Conservation (phyloP, 371 early-diverging fungal species). For the Rhizopus sp. region DNA sequence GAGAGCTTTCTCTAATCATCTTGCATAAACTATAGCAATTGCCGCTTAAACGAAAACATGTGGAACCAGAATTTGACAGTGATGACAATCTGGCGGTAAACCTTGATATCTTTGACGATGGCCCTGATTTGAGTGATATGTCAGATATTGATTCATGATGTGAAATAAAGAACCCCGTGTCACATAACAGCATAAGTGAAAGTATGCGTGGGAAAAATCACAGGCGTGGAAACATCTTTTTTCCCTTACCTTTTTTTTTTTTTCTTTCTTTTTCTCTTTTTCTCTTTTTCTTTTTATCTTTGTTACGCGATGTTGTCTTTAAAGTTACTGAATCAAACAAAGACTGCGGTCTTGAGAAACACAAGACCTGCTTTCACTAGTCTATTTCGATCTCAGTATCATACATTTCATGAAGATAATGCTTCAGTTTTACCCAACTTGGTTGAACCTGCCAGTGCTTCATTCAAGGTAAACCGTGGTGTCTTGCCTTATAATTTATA, state of each 20-base stretch:
- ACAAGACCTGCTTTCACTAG: conserved; percentile 3
- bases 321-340: conserved; percentile 14
- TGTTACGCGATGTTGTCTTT: conserved; percentile 14
- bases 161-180: background rate
- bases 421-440: conserved; percentile 47
- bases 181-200: background rate
- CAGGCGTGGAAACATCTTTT: background rate
- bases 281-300: background rate
- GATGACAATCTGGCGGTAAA: conserved; percentile 39
- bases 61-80: conserved; percentile 17
- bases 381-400: conserved; percentile 25
- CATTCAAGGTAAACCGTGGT: conserved; percentile 71
- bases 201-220: conserved; percentile 24
- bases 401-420: conserved; percentile 43
- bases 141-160: conserved; percentile 35
- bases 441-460: conserved; percentile 76
- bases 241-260: background rate
- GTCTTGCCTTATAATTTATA: too few species aligned
- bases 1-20: too few species aligned
- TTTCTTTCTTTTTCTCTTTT: conserved; percentile 9
- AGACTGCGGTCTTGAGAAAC: conserved; percentile 1
- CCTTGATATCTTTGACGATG: conserved; percentile 51
- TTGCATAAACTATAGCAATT: background rate
- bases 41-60: background rate
- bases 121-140: conserved; percentile 55